phyloP scores from a whole-genome alignment of 495 filamentous ascomycete genomes.

The Hapsidospora chrysogenum region DNA sequence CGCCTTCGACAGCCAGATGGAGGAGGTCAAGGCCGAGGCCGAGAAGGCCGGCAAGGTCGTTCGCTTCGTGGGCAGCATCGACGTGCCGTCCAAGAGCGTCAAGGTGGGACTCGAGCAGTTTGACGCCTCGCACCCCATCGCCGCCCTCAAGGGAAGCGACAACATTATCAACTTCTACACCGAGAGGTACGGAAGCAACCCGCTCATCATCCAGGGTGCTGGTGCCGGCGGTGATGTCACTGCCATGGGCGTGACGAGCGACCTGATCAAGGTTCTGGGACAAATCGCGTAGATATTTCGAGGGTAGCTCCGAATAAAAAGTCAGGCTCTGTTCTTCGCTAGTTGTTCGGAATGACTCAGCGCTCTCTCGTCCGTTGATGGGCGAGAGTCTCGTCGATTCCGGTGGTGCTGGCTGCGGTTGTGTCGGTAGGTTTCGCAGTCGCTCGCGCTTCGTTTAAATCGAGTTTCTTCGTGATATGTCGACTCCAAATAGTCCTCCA shows the following conservation, averaged over 20 bases:
- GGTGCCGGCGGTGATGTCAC: conserved; percentile 91
- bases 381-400: no score
- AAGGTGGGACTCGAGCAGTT: conserved; percentile 85
- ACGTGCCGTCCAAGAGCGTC: conserved; percentile 55
- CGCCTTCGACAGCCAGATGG: conserved; percentile 72
- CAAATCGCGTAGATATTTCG: conserved; percentile 20
- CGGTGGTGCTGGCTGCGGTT: not conserved
- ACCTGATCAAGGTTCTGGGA: conserved; percentile 69
- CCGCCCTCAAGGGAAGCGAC: conserved; percentile 85
- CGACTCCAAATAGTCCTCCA: conserved; percentile 15
- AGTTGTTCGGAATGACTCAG: no score
- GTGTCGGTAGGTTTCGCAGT: not conserved
- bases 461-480: conserved; percentile 3
- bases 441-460: conserved; percentile 6
- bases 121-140: conserved; percentile 69
- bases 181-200: conserved; percentile 75
- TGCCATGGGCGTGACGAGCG: conserved; percentile 84
- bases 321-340: no score
- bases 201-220: conserved; percentile 85
- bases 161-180: conserved; percentile 98
- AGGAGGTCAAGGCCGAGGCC: conserved; percentile 57
- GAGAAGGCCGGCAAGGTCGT: conserved; percentile 82
- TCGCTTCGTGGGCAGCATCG: conserved; percentile 83
- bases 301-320: no score
- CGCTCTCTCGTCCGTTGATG: conserved; percentile 3